Conservation (phyloP, 2,329 filamentous ascomycete genomes). For the Venturia nashicola region DNA sequence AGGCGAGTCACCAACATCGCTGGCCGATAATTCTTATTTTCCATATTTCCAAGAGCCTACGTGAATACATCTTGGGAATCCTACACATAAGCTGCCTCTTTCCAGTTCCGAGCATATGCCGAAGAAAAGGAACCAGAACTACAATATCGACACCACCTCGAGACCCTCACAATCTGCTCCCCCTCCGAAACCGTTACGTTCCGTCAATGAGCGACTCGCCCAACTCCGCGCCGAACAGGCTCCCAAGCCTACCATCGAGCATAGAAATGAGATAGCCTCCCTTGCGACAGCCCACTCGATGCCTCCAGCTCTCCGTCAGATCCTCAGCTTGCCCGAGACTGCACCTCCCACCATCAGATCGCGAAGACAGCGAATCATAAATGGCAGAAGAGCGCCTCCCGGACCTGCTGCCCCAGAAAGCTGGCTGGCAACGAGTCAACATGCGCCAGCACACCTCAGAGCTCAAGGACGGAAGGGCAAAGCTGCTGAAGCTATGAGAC, state of each 20-base stretch:
- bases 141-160: not conserved
- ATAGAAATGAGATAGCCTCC: conserved; percentile 31
- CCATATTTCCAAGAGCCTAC: not conserved
- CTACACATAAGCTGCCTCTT: not conserved
- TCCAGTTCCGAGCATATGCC: conserved; percentile 3
- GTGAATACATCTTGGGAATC: not conserved
- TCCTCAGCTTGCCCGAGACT: conserved; percentile 33
- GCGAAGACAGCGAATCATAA: conserved; percentile 19
- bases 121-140: conserved; percentile 6
- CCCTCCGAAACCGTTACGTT: conserved; percentile 7
- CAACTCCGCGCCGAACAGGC: conserved; percentile 33
- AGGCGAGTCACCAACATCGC: not conserved
- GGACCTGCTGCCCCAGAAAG: conserved; percentile 35
- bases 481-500: not conserved
- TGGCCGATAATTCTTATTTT: not conserved
- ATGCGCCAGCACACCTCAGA: conserved; percentile 16
- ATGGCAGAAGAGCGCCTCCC: conserved; percentile 21
- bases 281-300: conserved; percentile 29
- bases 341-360: conserved; percentile 31
- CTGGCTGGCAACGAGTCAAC: conserved; percentile 26
- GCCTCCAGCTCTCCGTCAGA: conserved; percentile 30
- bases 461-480: not conserved
- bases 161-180: not conserved
- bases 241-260: conserved; percentile 26
- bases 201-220: conserved; percentile 36